Percentiles rank a stretch among this genome's conserved stretches.
phyloP scores from a whole-genome alignment of 768 basidiomycete genomes.

The Lepiota brunneoincarnata region DNA sequence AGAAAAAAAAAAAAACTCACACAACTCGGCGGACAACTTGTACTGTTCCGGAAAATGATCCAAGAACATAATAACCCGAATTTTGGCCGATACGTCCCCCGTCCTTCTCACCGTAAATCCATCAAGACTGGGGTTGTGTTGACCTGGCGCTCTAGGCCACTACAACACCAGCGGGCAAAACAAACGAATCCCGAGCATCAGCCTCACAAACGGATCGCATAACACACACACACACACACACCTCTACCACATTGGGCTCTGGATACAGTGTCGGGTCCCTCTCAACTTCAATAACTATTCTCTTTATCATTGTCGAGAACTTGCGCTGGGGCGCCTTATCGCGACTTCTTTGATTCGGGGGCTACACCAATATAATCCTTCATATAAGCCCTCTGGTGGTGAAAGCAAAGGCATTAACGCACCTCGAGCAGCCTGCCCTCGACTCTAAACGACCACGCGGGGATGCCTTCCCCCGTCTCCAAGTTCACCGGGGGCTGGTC shows the following conservation, averaged over 20 bases:
- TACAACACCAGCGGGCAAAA: slow-evolving; percentile 20
- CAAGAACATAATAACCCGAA: slow-evolving; percentile 81
- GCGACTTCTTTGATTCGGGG: slow-evolving; percentile 57
- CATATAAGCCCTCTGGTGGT: background rate
- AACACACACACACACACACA: slow-evolving; percentile 23
- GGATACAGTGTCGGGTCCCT: slow-evolving; percentile 78
- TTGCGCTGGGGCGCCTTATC: slow-evolving; percentile 67
- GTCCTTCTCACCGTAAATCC: slow-evolving; percentile 84
- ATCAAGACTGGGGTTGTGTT: slow-evolving; percentile 64
- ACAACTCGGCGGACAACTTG: slow-evolving; percentile 74
- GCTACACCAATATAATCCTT: slow-evolving; percentile 30
- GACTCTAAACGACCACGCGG: slow-evolving; percentile 84
- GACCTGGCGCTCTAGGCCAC: slow-evolving; percentile 63
- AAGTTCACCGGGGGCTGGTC: slow-evolving; percentile 48
- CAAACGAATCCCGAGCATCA: background rate
- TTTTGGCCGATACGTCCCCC: slow-evolving; percentile 75
- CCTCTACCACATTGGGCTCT: slow-evolving; percentile 90
- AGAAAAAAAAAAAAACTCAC: slow-evolving; percentile 32
- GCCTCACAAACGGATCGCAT: slow-evolving; percentile 14
- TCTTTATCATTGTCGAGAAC: slow-evolving; percentile 83
- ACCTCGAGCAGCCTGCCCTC: slow-evolving; percentile 88
- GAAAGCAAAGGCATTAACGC: slow-evolving; percentile 17
- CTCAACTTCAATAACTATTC: slow-evolving; percentile 85
- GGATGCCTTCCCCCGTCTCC: slow-evolving; percentile 86
- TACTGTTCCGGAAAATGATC: slow-evolving; percentile 88